Evolutionary conservation across 2,329 filamentous ascomycete species (phyloP), one percentile per base, ranked within the genome.

Genomic region (Stenocarpella maydis): DNA sequence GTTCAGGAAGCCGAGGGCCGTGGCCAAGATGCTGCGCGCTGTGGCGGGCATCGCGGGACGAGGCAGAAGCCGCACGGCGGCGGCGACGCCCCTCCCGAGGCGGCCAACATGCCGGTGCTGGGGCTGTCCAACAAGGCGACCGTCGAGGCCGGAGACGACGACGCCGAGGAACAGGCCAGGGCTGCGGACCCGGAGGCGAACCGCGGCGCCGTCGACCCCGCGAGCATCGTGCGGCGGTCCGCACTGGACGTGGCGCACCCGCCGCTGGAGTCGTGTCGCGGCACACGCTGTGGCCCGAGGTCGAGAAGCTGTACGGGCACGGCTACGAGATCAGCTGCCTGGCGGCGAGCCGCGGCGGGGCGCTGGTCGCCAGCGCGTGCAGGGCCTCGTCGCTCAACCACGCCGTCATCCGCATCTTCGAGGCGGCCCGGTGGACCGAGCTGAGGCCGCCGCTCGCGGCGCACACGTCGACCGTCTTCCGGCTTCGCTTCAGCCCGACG

Each of bases 51-150:
- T 94, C 69, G 79, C 82, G 3, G 77, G 80, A 58, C 14, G 73
- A 67, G 4, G 74, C 73, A 15, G 73, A 80, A 19, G 76, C 31
- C 4, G 8, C 8, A 37, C 34, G 34, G 12, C 34, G 34, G 12
- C 34, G 34, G 80, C 2, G 79, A 83, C 43, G 76, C 81, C 34
- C 86, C 97, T 77, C 93, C 94, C 2, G 95, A 97, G 74, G 93
- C 94, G 4, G 96, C 96, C 70, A 95, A 96, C 78, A 97, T 99
- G 79, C 96, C 96, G 2, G 95, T 98, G 0, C 87, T 99, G 0
- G 96, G 96, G 0, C 87, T 99, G 49, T 98, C 96, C 4, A 99
- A 99, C 83, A 98, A 98, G 82, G 94, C 94, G 19, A 90, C 97
- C 65, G 89, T 92, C 63, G 82, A 84, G 3, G 79, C 84, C 17